phyloP scores from a whole-genome alignment of 2,329 filamentous ascomycete genomes.

The Aspergillus sp. region DNA sequence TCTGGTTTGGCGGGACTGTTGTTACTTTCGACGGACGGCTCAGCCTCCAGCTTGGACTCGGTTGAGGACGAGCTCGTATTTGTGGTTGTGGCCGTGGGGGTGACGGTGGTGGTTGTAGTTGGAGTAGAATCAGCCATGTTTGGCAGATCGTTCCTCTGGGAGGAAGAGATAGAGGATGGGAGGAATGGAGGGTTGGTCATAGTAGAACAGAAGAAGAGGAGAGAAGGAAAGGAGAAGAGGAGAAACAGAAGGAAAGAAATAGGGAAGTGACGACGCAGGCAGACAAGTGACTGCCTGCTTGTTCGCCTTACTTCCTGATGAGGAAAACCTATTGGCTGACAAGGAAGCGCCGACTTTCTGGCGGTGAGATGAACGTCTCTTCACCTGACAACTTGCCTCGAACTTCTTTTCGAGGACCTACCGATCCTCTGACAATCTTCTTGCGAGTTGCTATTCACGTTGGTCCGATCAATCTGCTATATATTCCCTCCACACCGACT shows the following conservation, averaged over 20 bases:
- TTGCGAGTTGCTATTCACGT: no score
- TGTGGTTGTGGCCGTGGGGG: no score
- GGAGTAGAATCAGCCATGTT: slow-evolving; percentile 32
- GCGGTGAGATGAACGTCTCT: no score
- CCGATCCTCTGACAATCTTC: no score
- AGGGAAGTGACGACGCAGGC: not conserved
- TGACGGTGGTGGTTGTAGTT: slow-evolving; percentile 12
- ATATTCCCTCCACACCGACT: no score
- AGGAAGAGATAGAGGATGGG: not conserved
- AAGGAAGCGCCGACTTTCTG: no score
- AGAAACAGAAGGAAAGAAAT: not conserved
- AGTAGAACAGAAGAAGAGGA: not conserved
- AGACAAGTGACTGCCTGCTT: no score
- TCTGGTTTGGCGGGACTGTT: slow-evolving; percentile 22
- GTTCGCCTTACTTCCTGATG: no score
- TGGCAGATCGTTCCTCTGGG: not conserved
- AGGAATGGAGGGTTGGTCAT: not conserved
- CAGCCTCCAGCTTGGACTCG: slow-evolving; percentile 32
- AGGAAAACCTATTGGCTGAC: no score
- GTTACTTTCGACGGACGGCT: slow-evolving; percentile 26
- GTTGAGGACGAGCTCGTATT: not conserved
- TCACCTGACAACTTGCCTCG: no score
- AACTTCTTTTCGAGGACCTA: no score
- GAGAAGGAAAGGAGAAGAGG: not conserved
- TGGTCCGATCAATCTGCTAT: no score